Evolutionary conservation across 176 grass and related monocot species (phyloP).

Genomic region (Urochloa ruziziensis): DNA sequence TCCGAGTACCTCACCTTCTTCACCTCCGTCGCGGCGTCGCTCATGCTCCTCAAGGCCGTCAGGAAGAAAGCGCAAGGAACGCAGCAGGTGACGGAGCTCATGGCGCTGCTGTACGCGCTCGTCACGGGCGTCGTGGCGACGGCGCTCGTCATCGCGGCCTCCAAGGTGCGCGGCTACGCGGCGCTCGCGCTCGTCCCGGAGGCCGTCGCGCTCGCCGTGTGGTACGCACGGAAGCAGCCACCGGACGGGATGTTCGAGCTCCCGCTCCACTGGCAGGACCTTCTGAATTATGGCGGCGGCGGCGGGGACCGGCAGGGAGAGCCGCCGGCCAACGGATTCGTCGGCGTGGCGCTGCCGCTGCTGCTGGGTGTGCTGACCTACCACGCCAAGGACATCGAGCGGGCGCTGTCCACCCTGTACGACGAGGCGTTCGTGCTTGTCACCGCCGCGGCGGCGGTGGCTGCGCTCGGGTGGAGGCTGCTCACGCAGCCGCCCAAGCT

Average conservation of each 20-base stretch:
- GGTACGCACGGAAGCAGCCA: background rate
- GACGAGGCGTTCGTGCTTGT: background rate
- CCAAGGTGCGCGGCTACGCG: background rate
- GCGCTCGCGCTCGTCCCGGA: background rate
- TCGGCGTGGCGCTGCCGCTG: background rate
- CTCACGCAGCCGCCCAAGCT: background rate
- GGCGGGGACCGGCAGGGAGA: no score
- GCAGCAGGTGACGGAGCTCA: background rate
- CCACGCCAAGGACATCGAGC: background rate
- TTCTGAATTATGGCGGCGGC: background rate
- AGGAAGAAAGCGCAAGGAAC: no score
- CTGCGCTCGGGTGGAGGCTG: background rate
- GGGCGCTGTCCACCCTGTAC: background rate
- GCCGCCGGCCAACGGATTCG: background rate
- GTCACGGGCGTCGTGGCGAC: background rate
- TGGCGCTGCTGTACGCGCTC: background rate
- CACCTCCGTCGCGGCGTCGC: conserved; percentile 1
- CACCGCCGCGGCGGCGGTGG: background rate
- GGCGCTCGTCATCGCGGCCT: background rate
- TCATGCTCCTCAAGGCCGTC: background rate
- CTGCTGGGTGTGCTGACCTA: background rate
- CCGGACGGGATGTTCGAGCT: background rate
- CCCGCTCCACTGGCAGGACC: background rate
- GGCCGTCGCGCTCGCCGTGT: background rate
- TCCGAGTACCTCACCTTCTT: conserved; percentile 20